A percentile compares a stretch with the other conserved stretches of the same genome.
phyloP scores from a whole-genome alignment of 805 yeast species.

The Metschnikowia lochheadii region DNA sequence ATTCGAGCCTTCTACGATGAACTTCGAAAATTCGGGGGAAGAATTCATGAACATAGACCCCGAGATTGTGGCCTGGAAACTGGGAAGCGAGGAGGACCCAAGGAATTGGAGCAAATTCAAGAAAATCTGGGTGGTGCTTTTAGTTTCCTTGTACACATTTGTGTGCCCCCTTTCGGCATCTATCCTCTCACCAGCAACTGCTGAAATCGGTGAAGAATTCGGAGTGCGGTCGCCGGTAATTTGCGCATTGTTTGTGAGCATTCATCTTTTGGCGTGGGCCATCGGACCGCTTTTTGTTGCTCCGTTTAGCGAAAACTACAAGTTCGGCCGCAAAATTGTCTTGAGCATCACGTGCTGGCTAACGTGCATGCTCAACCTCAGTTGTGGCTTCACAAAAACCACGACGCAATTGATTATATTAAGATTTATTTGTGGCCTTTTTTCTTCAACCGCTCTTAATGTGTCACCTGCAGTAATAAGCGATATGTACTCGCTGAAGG shows the following conservation, averaged over 20 bases:
- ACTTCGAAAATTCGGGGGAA: constrained; percentile 30
- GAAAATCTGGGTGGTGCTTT: constrained; percentile 21
- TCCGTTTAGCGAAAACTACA: constrained; percentile 36
- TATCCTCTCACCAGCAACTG: constrained; percentile 35
- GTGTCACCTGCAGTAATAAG: constrained; percentile 39
- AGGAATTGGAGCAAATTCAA: constrained; percentile 28
- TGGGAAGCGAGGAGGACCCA: constrained; percentile 32
- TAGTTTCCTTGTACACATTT: constrained; percentile 35
- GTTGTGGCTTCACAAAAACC: constrained; percentile 33
- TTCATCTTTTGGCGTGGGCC: constrained; percentile 39
- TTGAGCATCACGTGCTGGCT: constrained; percentile 34
- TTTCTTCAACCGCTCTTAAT: constrained; percentile 36
- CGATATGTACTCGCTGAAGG: constrained; percentile 32
- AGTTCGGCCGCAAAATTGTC: constrained; percentile 33
- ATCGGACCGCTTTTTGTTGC: constrained; percentile 38
- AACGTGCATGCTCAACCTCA: constrained; percentile 30
- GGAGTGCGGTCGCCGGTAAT: constrained; percentile 23
- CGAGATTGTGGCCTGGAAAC: constrained; percentile 35
- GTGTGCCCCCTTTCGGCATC: constrained; percentile 41
- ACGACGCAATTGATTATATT: constrained; percentile 32
- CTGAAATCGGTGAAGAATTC: constrained; percentile 27
- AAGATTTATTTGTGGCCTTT: constrained; percentile 35
- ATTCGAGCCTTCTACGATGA: constrained; percentile 19
- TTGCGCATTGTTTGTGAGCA: constrained; percentile 31
- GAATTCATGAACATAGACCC: constrained; percentile 34